Base-by-base conservation (phyloP, 805 yeast species). In the Yamadazyma phyllophila region DNA sequence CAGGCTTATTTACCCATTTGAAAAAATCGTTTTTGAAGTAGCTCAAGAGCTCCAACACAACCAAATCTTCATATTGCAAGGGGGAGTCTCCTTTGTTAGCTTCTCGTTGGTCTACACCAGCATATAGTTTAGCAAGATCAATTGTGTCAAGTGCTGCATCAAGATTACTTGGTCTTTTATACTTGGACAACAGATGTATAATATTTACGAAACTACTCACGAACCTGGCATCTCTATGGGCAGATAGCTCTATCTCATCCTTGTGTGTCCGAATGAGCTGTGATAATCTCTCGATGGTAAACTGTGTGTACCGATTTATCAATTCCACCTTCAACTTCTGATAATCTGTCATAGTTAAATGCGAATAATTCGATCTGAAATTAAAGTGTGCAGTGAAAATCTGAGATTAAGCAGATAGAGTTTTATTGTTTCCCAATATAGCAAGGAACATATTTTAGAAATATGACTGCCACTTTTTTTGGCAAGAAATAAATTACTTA, bases 11-110 rank as follows among this genome's bases (percentile, higher is more conserved):
- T 7, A 88, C 82, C 98, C 98, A 92, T 24, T 65, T 69, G 67
- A 92, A 92, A 67, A 88, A 90, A 34, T 80, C 83, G 33, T 81
- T 70, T 54, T 88, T 89, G 68, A 84, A 92, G 52, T 69, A 71
- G 15, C 53, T 51, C 13, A 71, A 57, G 3, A 64, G 47, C 44
- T 65, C 71, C 27, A 53, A 46, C 8, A 71, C 74, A 13, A 71
- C 44, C 15, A 51, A 55, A 50, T 71, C 76, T 36, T 71, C 71
- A 51, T 68, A 67, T 6, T 50, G 56, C 12, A 62, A 47, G 1
- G 43, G 27, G 15, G 48, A 29, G 3, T 47, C 33, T 15, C 38
- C 40, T 26, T 54, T 57, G 14, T 62, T 66, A 16, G 51, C 56
- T 24, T 71, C 71, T 49, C 77, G 59, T 12, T 58, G 52, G 43